phyloP scores from a whole-genome alignment of 805 yeast genomes.

The Jamesozyma gamospora region DNA sequence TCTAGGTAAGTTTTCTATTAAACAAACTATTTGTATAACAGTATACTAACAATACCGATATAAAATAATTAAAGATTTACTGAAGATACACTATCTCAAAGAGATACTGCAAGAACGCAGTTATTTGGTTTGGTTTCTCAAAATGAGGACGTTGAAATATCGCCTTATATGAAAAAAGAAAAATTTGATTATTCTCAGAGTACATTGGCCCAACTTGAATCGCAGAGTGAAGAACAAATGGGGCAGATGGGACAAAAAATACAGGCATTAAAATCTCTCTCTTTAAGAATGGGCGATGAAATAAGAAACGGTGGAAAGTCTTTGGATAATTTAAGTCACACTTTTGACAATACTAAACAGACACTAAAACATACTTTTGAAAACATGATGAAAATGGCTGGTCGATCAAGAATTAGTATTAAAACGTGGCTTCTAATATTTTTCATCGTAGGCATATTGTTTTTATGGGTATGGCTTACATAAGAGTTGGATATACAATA shows the following conservation, averaged over 20 bases:
- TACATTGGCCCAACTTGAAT: slow-evolving; percentile 48
- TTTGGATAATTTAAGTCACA: slow-evolving; percentile 33
- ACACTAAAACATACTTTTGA: slow-evolving; percentile 44
- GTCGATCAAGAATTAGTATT: slow-evolving; percentile 53
- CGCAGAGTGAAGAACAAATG: slow-evolving; percentile 55
- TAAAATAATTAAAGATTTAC: slow-evolving; percentile 7
- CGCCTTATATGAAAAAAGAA: slow-evolving; percentile 34
- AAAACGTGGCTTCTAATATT: slow-evolving; percentile 49
- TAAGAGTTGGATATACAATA: slow-evolving; percentile 2
- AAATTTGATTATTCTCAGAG: slow-evolving; percentile 40
- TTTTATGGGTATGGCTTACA: slow-evolving; percentile 40
- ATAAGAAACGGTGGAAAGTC: slow-evolving; percentile 44
- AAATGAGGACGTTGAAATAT: slow-evolving; percentile 13
- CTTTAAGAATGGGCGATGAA: slow-evolving; percentile 54
- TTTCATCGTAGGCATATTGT: slow-evolving; percentile 39
- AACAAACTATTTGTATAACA: too few relatives aligned
- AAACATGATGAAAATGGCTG: slow-evolving; percentile 55
- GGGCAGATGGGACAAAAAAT: slow-evolving; percentile 46
- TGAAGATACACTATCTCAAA: slow-evolving; percentile 17
- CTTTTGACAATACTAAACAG: slow-evolving; percentile 38
- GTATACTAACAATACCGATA: not conserved
- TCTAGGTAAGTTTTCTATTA: slow-evolving; percentile 5
- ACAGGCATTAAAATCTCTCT: slow-evolving; percentile 43
- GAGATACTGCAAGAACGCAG: slow-evolving; percentile 26
- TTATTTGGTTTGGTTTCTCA: slow-evolving; percentile 17